These are phyloP conservation scores for Brachypodium distachyon DNA, from an alignment of 202 grass and related monocot species.

Conservation along the genomic window DNA sequence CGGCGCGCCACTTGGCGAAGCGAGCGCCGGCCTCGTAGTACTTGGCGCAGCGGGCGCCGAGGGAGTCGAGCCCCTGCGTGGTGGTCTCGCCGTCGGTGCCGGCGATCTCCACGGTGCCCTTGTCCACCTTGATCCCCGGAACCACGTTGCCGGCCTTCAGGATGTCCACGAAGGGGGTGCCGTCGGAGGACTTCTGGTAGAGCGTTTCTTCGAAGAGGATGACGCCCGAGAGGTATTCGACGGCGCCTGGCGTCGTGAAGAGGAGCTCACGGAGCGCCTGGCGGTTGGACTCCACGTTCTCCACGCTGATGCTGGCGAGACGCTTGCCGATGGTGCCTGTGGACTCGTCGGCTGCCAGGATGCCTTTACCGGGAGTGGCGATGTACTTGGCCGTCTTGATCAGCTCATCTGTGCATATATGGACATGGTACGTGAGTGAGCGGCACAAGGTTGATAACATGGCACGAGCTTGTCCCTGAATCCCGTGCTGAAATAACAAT, in stretches of 20 bases:
- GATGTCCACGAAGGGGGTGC: conserved; percentile 74
- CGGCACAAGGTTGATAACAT: no score
- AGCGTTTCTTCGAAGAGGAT: conserved; percentile 98
- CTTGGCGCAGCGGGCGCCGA: conserved; percentile 54
- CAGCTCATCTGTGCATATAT: conserved; percentile 54
- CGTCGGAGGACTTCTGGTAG: conserved; percentile 54
- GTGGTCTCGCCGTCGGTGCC: conserved; percentile 74
- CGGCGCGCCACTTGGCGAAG: conserved; percentile 93
- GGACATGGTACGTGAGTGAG: neutral
- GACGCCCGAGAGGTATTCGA: conserved; percentile 69
- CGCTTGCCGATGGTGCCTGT: conserved; percentile 98
- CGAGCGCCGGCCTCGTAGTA: conserved; percentile 84
- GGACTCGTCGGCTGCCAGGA: conserved; percentile 80
- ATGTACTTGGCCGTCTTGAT: conserved; percentile 86
- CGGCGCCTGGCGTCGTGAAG: conserved; percentile 55
- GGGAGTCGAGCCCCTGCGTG: conserved; percentile 75
- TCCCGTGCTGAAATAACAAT: no score
- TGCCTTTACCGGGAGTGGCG: conserved; percentile 80
- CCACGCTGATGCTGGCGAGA: conserved; percentile 81
- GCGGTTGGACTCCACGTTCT: conserved; percentile 87
- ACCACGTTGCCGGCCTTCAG: conserved; percentile 46
- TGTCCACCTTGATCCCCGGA: conserved; percentile 95
- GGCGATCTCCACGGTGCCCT: conserved; percentile 74
- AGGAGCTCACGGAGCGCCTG: conserved; percentile 85
- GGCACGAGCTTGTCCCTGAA: no score